Conservation (phyloP, 345 rosid genomes). For the Populus simonii region DNA sequence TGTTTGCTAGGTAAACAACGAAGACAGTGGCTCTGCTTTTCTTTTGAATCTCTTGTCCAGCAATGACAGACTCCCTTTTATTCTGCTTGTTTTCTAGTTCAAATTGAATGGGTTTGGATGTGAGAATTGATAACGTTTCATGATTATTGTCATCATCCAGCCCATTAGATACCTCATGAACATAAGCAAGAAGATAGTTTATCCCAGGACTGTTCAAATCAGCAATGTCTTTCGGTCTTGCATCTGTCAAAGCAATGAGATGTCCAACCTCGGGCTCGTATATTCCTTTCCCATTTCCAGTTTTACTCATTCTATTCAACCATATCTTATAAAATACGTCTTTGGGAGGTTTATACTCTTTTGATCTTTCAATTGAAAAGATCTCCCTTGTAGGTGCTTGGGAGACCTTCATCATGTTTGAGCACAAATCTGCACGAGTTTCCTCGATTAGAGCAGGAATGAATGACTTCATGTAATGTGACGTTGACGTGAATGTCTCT, state of each 20-base stretch:
- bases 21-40: constrained; percentile 3
- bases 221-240: constrained; percentile 27
- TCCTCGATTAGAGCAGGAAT: background rate
- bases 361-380: background rate
- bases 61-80: background rate
- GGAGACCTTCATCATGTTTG: background rate
- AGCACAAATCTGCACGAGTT: background rate
- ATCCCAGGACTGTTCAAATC: constrained; percentile 34
- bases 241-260: constrained; percentile 37
- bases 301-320: background rate
- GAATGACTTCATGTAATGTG: background rate
- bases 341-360: background rate
- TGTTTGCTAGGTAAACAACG: constrained; percentile 33
- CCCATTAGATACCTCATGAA: background rate
- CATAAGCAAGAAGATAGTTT: constrained; percentile 37
- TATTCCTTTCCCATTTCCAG: too few relatives aligned
- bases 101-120: constrained; percentile 29
- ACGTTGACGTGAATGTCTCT: background rate
- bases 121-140: constrained; percentile 17
- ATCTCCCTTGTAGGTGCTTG: background rate
- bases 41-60: constrained; percentile 6
- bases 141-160: background rate
- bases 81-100: background rate
- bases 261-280: constrained; percentile 34
- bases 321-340: background rate